These are phyloP conservation scores for Pseudisothecium myosuroides DNA, from an alignment of 225 moss, liverwort and hornwort genomes.

Conservation along the genomic window DNA sequence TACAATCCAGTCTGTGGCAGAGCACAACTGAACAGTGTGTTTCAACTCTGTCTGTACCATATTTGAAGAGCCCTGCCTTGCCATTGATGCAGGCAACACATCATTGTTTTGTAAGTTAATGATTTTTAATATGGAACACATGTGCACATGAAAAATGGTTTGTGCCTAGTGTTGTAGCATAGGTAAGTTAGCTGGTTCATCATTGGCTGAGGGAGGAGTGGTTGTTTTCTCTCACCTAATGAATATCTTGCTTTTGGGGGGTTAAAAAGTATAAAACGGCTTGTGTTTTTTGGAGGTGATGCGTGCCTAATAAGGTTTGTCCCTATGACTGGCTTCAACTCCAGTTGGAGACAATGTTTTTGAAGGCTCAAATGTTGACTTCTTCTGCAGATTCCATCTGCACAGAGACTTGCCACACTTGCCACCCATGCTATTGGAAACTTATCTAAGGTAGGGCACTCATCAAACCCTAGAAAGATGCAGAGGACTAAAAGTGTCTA, in stretches of 20 bases:
- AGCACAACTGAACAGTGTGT: background rate
- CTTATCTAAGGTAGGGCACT: background rate
- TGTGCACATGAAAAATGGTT: background rate
- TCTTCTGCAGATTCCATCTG: background rate
- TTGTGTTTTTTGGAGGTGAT: background rate
- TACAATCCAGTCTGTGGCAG: background rate
- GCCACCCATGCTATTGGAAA: too few species aligned
- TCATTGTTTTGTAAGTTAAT: background rate
- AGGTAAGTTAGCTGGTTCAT: background rate
- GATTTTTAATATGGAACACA: background rate
- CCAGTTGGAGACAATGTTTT: background rate
- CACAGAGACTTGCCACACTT: background rate
- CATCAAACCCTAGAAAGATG: background rate
- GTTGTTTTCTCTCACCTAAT: background rate
- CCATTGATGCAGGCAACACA: background rate
- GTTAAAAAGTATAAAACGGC: background rate
- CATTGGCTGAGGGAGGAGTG: background rate
- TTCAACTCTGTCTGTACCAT: background rate
- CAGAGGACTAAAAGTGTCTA: background rate
- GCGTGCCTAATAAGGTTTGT: background rate
- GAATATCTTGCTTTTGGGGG: background rate
- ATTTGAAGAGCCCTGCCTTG: background rate
- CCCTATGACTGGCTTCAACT: background rate
- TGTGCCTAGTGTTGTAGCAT: background rate
- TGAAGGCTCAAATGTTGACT: background rate